These are phyloP conservation scores for Fomitiporia mediterranea DNA, from an alignment of 1,284 basidiomycete species.

Conservation along the genomic window DNA sequence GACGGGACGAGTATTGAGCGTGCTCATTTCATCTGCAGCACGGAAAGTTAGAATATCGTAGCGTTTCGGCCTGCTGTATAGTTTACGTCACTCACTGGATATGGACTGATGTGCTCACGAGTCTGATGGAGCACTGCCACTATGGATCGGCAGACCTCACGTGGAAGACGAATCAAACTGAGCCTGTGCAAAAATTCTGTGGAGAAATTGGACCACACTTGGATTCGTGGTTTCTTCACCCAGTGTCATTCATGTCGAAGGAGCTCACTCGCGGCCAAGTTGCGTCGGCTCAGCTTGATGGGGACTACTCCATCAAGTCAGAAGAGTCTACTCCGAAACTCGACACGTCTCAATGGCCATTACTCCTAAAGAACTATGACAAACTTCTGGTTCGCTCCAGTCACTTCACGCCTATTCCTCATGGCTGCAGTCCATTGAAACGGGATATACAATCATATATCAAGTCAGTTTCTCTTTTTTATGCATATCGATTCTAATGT, in stretches of 20 bases:
- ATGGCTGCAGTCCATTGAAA: conserved; percentile 88
- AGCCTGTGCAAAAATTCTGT: conserved; percentile 2
- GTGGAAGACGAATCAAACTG: neutral
- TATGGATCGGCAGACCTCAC: neutral
- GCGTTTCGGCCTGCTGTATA: conserved; percentile 3
- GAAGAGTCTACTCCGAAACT: conserved; percentile 71
- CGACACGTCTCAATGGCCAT: conserved; percentile 96
- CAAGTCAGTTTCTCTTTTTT: conserved; percentile 49
- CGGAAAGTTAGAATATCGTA: neutral
- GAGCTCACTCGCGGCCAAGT: conserved; percentile 60
- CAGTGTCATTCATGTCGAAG: conserved; percentile 21
- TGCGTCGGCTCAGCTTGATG: conserved; percentile 64
- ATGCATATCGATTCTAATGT: neutral
- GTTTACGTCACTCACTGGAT: neutral
- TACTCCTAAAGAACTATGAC: conserved; percentile 99
- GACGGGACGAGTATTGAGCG: conserved; percentile 18
- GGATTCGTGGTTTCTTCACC: neutral
- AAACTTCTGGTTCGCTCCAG: conserved; percentile 91
- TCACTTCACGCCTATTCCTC: conserved; percentile 97
- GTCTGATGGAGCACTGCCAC: neutral
- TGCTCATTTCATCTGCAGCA: neutral
- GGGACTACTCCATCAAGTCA: conserved; percentile 83
- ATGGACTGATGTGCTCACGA: neutral
- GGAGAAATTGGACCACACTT: neutral
- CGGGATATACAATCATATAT: conserved; percentile 89